Evolutionary conservation across 2,329 filamentous ascomycete genomes (phyloP).

Genomic region (Colletotrichum filicis): DNA sequence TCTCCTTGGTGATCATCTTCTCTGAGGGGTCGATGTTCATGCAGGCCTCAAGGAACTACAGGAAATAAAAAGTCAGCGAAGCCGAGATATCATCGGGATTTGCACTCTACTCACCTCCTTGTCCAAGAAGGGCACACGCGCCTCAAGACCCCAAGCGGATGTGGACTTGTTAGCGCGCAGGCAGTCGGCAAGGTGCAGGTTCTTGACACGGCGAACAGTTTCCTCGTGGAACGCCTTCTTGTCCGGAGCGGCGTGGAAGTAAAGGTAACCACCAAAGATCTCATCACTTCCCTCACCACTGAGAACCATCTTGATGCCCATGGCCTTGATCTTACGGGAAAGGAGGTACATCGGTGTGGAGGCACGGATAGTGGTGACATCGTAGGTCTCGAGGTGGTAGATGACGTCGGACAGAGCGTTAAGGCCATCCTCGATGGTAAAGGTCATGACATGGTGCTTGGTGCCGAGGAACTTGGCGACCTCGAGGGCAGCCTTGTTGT

Average conservation of each 20-base stretch:
- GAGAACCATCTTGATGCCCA: slow-evolving; percentile 99
- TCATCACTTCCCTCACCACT: slow-evolving; percentile 97
- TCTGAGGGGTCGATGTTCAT: slow-evolving; percentile 96
- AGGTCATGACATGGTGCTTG: slow-evolving; percentile 98
- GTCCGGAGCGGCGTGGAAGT: slow-evolving; percentile 95
- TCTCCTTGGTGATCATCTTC: slow-evolving; percentile 93
- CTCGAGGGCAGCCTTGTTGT: slow-evolving; percentile 90
- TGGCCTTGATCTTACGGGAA: slow-evolving; percentile 98
- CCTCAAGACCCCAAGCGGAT: slow-evolving; percentile 96
- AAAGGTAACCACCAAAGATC: slow-evolving; percentile 98
- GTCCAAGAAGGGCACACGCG: slow-evolving; percentile 96
- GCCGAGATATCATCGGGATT: background rate
- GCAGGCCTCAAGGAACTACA: slow-evolving; percentile 84
- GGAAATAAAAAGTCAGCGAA: background rate
- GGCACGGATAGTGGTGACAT: slow-evolving; percentile 97
- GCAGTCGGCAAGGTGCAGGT: slow-evolving; percentile 96
- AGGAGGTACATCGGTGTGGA: slow-evolving; percentile 99
- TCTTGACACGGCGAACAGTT: slow-evolving; percentile 93
- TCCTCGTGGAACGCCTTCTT: slow-evolving; percentile 95
- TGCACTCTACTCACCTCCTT: slow-evolving; percentile 70
- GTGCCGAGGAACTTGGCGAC: slow-evolving; percentile 97
- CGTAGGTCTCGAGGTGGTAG: slow-evolving; percentile 96
- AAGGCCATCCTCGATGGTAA: slow-evolving; percentile 96
- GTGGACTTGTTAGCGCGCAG: slow-evolving; percentile 99
- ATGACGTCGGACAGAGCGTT: slow-evolving; percentile 98